Evolutionary conservation across 805 yeast species (phyloP).

Genomic region (Blastobotrys attinorum): DNA sequence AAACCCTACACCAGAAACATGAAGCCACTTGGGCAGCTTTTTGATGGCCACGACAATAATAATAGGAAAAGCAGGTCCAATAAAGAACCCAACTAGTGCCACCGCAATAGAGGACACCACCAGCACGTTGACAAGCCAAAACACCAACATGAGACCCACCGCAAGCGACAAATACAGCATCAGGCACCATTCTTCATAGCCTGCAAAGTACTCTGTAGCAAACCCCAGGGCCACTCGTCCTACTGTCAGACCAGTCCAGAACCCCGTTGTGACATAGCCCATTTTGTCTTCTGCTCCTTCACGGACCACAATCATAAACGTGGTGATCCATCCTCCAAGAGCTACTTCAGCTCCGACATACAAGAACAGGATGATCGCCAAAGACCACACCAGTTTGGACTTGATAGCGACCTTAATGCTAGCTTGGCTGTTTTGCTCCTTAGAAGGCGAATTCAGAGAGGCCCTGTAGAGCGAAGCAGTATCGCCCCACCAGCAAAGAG

Average conservation of each 20-base stretch:
- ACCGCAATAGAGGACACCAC: slow-evolving; percentile 40
- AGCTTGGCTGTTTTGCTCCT: slow-evolving; percentile 3
- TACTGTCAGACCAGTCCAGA: slow-evolving; percentile 62
- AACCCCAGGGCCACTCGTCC: slow-evolving; percentile 48
- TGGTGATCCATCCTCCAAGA: slow-evolving; percentile 64
- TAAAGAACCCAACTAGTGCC: slow-evolving; percentile 48
- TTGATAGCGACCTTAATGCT: slow-evolving; percentile 4
- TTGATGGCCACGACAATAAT: slow-evolving; percentile 58
- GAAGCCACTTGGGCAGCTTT: slow-evolving; percentile 50
- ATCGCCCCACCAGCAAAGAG: slow-evolving; percentile 39
- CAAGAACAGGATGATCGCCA: slow-evolving; percentile 47
- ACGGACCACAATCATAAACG: slow-evolving; percentile 51
- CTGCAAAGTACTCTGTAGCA: slow-evolving; percentile 25
- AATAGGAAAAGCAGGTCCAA: slow-evolving; percentile 71
- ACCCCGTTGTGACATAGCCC: slow-evolving; percentile 62
- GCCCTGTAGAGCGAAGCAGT: slow-evolving; percentile 12
- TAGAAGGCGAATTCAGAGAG: background rate
- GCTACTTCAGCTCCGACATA: slow-evolving; percentile 67
- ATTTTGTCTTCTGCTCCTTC: slow-evolving; percentile 39
- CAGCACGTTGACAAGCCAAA: slow-evolving; percentile 43
- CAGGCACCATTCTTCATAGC: slow-evolving; percentile 13
- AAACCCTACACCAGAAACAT: slow-evolving; percentile 63
- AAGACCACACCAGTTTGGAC: slow-evolving; percentile 29
- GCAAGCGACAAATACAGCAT: slow-evolving; percentile 30
- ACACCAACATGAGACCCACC: slow-evolving; percentile 33